phyloP scores from a whole-genome alignment of 2,329 filamentous ascomycete genomes.

The Aspergillus eucalypticola region DNA sequence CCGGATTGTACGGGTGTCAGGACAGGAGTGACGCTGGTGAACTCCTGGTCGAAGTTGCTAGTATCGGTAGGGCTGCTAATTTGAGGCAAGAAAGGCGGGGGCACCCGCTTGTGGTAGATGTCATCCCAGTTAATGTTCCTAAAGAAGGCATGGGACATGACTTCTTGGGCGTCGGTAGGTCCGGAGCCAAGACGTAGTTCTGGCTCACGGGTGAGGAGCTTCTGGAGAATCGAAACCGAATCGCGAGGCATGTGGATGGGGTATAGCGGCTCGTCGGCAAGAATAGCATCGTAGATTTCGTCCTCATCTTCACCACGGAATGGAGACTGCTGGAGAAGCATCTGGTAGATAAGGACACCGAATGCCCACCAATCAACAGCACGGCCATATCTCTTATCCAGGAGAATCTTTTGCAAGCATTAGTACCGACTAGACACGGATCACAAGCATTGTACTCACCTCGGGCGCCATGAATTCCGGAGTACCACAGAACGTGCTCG shows the following conservation, averaged over 20 bases:
- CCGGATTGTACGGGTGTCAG: constrained; percentile 95
- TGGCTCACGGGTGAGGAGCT: constrained; percentile 91
- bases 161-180: constrained; percentile 94
- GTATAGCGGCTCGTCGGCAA: constrained; percentile 95
- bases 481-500: constrained; percentile 98
- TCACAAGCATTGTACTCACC: constrained; percentile 52
- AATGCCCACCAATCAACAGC: constrained; percentile 99
- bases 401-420: constrained; percentile 67
- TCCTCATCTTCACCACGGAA: constrained; percentile 99
- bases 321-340: constrained; percentile 97
- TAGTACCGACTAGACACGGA: constrained; percentile 10
- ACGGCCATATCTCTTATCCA: constrained; percentile 97
- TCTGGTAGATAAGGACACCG: constrained; percentile 97
- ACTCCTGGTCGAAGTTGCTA: constrained; percentile 99
- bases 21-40: constrained; percentile 96
- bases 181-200: constrained; percentile 90
- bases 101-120: constrained; percentile 91
- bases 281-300: constrained; percentile 98
- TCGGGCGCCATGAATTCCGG: constrained; percentile 99
- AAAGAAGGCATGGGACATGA: constrained; percentile 99
- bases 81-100: constrained; percentile 82
- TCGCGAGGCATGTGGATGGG: constrained; percentile 98
- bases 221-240: constrained; percentile 95
- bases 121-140: constrained; percentile 98
- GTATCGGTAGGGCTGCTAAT: constrained; percentile 95